Percentiles rank a stretch among this genome's conserved stretches.
These are phyloP conservation scores for Boletus sp. DNA, from an alignment of 768 basidiomycete genomes.

Conservation along the genomic window DNA sequence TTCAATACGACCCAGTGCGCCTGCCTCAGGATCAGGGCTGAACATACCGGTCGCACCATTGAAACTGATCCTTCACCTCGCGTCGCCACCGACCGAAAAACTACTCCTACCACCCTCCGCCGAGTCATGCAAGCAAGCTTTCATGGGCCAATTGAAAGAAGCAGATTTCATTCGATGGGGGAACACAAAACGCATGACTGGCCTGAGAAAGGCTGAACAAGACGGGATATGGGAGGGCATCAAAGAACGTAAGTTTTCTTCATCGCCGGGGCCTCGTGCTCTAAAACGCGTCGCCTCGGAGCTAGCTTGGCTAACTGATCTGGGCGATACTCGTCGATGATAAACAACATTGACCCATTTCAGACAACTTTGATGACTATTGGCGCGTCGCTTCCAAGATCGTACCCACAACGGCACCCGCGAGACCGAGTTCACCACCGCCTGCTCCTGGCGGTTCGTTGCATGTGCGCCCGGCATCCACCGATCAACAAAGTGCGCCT, in stretches of 20 bases:
- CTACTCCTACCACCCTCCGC: slow-evolving; percentile 74
- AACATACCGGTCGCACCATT: slow-evolving; percentile 50
- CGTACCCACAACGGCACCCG: slow-evolving; percentile 71
- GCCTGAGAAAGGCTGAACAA: slow-evolving; percentile 85
- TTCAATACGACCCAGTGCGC: slow-evolving; percentile 43
- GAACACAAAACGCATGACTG: slow-evolving; percentile 90
- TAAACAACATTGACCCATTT: slow-evolving; percentile 6
- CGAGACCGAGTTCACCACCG: slow-evolving; percentile 55
- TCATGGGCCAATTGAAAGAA: slow-evolving; percentile 95
- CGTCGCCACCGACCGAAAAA: slow-evolving; percentile 83
- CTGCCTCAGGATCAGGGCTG: slow-evolving; percentile 39
- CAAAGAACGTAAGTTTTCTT: slow-evolving; percentile 73
- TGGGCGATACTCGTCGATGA: slow-evolving; percentile 14
- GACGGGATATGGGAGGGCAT: slow-evolving; percentile 98
- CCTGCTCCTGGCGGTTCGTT: slow-evolving; percentile 53
- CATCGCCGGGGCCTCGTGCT: slow-evolving; percentile 19
- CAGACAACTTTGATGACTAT: slow-evolving; percentile 95
- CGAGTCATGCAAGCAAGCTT: slow-evolving; percentile 89
- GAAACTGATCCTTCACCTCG: slow-evolving; percentile 82
- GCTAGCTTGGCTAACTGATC: slow-evolving; percentile 23
- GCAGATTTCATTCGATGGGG: slow-evolving; percentile 98
- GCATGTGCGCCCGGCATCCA: slow-evolving; percentile 62
- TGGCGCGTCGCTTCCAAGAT: slow-evolving; percentile 94
- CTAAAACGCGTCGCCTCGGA: slow-evolving; percentile 7
- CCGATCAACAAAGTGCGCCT: slow-evolving; percentile 47